phyloP scores from a whole-genome alignment of 2,329 filamentous ascomycete genomes.

The Talaromyces sp. region DNA sequence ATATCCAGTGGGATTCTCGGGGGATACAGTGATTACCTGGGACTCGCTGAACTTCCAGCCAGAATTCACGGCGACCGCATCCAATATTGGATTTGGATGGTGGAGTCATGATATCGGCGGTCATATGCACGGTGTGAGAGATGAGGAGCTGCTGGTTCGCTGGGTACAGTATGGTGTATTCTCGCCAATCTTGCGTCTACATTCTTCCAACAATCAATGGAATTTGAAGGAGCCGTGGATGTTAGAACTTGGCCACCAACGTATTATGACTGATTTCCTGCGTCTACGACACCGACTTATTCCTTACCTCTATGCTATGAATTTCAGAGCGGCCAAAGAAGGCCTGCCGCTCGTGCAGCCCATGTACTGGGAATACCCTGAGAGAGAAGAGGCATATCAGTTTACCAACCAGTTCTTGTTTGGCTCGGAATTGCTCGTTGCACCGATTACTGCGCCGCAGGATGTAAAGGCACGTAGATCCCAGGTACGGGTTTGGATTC shows the following conservation, averaged over 20 bases:
- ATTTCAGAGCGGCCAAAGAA: constrained; percentile 43
- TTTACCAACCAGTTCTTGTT: constrained; percentile 59
- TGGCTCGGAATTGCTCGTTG: constrained; percentile 54
- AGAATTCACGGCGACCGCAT: constrained; percentile 63
- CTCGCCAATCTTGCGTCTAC: constrained; percentile 59
- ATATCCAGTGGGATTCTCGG: constrained; percentile 63
- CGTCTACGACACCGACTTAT: constrained; percentile 56
- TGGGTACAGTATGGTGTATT: constrained; percentile 62
- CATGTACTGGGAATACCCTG: constrained; percentile 60
- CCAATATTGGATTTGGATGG: constrained; percentile 66
- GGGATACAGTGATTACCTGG: constrained; percentile 60
- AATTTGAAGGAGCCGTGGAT: constrained; percentile 61
- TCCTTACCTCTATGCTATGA: constrained; percentile 60
- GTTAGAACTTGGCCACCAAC: constrained; percentile 46
- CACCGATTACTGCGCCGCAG: constrained; percentile 53
- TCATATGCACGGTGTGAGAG: constrained; percentile 54
- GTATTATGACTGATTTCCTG: constrained; percentile 50
- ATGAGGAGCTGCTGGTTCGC: constrained; percentile 57
- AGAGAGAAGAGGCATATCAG: constrained; percentile 52
- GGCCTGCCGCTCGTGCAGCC: constrained; percentile 56
- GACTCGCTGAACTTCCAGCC: constrained; percentile 60
- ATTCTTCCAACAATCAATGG: constrained; percentile 57
- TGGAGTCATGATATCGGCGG: constrained; percentile 68
- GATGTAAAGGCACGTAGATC: constrained; percentile 48
- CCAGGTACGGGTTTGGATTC: constrained; percentile 55